These are phyloP conservation scores for Pythium monospermum DNA, from an alignment of 352 stramenopile species.

Conservation along the genomic window DNA sequence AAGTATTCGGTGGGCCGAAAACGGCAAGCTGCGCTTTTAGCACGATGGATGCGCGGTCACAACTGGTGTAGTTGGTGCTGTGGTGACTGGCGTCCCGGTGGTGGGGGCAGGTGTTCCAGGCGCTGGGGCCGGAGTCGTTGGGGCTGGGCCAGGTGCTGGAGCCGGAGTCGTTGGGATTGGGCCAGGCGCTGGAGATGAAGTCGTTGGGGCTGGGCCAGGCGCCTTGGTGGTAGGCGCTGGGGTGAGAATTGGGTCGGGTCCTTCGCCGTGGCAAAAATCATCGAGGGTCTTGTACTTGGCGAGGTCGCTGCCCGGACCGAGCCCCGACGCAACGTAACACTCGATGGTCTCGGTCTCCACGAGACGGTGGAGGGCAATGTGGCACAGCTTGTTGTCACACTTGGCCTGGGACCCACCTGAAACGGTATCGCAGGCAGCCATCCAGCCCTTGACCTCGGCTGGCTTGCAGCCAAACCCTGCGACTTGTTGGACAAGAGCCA, in stretches of 20 bases:
- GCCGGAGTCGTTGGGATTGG: not conserved
- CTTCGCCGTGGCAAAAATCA: slow-evolving; percentile 39
- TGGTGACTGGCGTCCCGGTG: too few relatives aligned
- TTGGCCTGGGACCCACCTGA: slow-evolving; percentile 32
- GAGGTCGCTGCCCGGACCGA: slow-evolving; percentile 31
- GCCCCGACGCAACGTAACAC: slow-evolving; percentile 32
- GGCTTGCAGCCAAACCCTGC: slow-evolving; percentile 19
- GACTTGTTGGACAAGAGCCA: not conserved
- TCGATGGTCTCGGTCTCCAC: slow-evolving; percentile 34
- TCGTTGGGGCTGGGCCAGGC: not conserved
- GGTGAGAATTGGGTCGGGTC: slow-evolving; percentile 26
- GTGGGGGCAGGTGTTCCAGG: not conserved
- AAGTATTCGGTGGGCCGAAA: too few relatives aligned
- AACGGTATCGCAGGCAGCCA: slow-evolving; percentile 30
- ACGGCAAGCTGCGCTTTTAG: too few relatives aligned
- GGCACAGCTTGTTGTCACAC: slow-evolving; percentile 28
- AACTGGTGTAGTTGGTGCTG: not conserved
- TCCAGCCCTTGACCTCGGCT: slow-evolving; percentile 20
- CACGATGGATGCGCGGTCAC: too few relatives aligned
- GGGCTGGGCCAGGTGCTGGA: slow-evolving; percentile 20
- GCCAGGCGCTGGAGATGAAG: not conserved
- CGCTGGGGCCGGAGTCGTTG: slow-evolving; percentile 21
- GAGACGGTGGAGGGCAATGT: slow-evolving; percentile 34
- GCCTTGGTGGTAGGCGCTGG: not conserved
- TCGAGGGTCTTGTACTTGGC: slow-evolving; percentile 35